A percentile compares a stretch with the other conserved stretches of the same genome.
These are phyloP conservation scores for Catunica adiposa DNA, from an alignment of 2,329 filamentous ascomycete species.

Conservation along the genomic window DNA sequence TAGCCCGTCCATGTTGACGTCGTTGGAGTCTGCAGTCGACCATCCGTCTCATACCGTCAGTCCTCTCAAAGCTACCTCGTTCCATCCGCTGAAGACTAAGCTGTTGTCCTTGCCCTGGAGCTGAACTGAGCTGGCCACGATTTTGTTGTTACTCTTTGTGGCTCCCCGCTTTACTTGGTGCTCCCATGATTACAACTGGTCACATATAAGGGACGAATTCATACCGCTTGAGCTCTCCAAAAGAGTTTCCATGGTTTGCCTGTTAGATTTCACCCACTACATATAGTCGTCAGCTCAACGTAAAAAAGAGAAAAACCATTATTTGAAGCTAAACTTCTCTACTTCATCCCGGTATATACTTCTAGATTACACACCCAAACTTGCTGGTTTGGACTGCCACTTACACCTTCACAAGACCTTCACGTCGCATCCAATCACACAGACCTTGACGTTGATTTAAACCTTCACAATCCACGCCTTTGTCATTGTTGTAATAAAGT, in stretches of 20 bases:
- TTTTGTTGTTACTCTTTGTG: not conserved
- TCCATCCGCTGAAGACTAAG: not conserved
- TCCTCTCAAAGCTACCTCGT: not conserved
- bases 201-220: not conserved
- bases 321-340: too few species aligned
- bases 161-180: not conserved
- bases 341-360: too few species aligned
- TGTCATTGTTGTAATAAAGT: too few species aligned
- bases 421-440: not conserved
- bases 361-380: too few species aligned
- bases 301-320: too few species aligned
- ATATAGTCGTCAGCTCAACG: not conserved
- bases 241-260: not conserved
- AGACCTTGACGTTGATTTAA: not conserved
- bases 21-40: not conserved
- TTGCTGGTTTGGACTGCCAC: not conserved
- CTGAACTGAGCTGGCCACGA: not conserved
- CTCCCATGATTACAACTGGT: not conserved
- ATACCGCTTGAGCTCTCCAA: not conserved
- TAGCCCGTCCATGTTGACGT: not conserved
- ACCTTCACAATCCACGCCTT: not conserved
- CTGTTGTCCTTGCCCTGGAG: not conserved
- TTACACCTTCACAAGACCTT: conserved; percentile 3
- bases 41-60: not conserved
- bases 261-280: not conserved